Conservation (phyloP, 768 basidiomycete species). For the Phanerodontia chrysosporium region DNA sequence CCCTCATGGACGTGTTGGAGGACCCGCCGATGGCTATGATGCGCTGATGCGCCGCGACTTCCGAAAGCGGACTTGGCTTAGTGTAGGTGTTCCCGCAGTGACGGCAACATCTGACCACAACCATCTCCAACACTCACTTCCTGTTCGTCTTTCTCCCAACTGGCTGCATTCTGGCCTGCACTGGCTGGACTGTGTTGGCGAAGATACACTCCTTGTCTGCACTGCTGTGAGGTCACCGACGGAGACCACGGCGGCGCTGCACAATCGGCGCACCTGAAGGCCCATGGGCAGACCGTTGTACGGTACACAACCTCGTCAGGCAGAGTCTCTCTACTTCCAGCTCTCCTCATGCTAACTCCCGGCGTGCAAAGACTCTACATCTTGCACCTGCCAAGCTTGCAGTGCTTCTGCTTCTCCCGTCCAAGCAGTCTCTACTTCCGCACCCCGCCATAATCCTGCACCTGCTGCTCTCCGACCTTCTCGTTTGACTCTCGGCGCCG, state of each 20-base stretch:
- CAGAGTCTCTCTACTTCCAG: background rate
- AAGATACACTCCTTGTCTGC: background rate
- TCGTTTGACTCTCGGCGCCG: background rate
- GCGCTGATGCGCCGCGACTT: background rate
- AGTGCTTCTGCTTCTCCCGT: background rate
- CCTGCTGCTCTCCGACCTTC: background rate
- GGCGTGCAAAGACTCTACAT: background rate
- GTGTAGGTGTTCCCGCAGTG: background rate
- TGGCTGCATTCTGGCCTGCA: background rate
- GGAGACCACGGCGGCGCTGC: conserved; percentile 1
- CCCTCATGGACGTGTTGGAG: background rate
- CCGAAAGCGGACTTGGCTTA: background rate
- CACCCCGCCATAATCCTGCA: background rate
- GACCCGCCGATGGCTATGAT: background rate
- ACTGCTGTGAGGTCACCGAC: background rate
- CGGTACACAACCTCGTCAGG: conserved; percentile 12
- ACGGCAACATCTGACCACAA: background rate
- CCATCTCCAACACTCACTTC: background rate
- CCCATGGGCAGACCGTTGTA: conserved; percentile 19
- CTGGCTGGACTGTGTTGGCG: background rate
- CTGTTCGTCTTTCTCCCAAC: background rate
- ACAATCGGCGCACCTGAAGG: conserved; percentile 1
- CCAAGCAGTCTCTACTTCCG: background rate
- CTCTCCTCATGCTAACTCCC: background rate
- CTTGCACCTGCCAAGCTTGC: conserved; percentile 6